A percentile compares a stretch with the other conserved stretches of the same genome.
Evolutionary conservation across 1,139 yeast genomes (phyloP).

Genomic region (Pneumocystis wakefieldiae): DNA sequence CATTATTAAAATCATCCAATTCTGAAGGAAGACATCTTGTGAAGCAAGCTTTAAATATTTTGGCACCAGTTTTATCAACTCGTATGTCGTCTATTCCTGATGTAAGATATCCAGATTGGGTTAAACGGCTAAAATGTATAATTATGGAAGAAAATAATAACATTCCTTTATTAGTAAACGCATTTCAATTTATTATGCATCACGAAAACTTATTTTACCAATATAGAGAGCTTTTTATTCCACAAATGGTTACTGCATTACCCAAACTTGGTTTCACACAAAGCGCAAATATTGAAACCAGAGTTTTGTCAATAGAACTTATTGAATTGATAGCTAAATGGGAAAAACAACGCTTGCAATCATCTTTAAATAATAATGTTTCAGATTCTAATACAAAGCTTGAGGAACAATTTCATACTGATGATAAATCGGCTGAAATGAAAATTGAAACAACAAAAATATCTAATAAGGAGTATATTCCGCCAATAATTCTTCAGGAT

Average conservation of each 20-base stretch:
- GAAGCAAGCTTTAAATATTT: constrained; percentile 68
- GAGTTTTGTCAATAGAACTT: constrained; percentile 70
- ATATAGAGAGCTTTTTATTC: constrained; percentile 77
- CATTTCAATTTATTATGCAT: constrained; percentile 77
- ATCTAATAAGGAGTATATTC: constrained; percentile 2
- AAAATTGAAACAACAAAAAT: constrained; percentile 10
- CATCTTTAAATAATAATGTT: background rate
- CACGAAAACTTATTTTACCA: constrained; percentile 74
- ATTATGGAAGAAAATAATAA: constrained; percentile 79
- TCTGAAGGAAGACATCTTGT: constrained; percentile 74
- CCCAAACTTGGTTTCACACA: constrained; percentile 75
- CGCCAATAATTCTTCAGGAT: constrained; percentile 46
- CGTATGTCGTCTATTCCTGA: constrained; percentile 36
- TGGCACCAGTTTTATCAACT: constrained; percentile 77
- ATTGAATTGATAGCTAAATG: constrained; percentile 75
- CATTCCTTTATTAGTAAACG: constrained; percentile 69
- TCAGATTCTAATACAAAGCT: background rate
- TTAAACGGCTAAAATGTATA: constrained; percentile 89
- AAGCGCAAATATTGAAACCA: constrained; percentile 60
- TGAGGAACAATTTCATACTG: background rate
- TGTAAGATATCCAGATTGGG: constrained; percentile 46
- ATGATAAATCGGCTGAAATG: constrained; percentile 6
- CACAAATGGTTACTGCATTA: constrained; percentile 87
- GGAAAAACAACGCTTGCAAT: constrained; percentile 36
- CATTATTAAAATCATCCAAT: constrained; percentile 71